A percentile compares a stretch with the other conserved stretches of the same genome.
phyloP scores from a whole-genome alignment of 495 filamentous ascomycete species.

The Talaromyces liani region DNA sequence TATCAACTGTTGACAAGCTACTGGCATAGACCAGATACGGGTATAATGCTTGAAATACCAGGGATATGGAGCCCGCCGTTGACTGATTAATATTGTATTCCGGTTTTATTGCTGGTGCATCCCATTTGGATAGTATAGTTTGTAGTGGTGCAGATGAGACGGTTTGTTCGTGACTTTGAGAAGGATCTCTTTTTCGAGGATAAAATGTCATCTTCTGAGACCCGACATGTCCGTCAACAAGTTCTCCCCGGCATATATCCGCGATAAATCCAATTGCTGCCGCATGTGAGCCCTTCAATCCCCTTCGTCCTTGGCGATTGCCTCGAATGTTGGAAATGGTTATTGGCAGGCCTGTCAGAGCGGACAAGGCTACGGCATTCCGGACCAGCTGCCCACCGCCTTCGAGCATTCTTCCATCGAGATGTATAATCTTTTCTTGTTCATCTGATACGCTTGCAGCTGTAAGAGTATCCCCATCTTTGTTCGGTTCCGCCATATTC shows the following conservation, averaged over 20 bases:
- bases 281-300: slow-evolving; percentile 71
- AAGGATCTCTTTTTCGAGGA: slow-evolving; percentile 17
- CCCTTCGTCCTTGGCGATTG: slow-evolving; percentile 49
- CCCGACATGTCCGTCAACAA: slow-evolving; percentile 48
- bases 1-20: slow-evolving; percentile 17
- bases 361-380: slow-evolving; percentile 60
- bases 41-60: slow-evolving; percentile 79
- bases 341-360: slow-evolving; percentile 57
- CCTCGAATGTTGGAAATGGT: slow-evolving; percentile 63
- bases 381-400: slow-evolving; percentile 80
- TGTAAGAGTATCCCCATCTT: neutral
- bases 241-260: slow-evolving; percentile 50
- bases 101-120: slow-evolving; percentile 9
- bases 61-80: slow-evolving; percentile 42
- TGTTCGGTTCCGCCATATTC: neutral
- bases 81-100: slow-evolving; percentile 26
- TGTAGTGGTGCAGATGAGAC: neutral
- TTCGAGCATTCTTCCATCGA: slow-evolving; percentile 71
- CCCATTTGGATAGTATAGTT: neutral
- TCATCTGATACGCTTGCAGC: neutral
- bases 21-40: slow-evolving; percentile 64
- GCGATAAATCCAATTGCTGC: slow-evolving; percentile 61
- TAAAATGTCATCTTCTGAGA: slow-evolving; percentile 46
- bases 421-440: slow-evolving; percentile 16
- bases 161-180: neutral